Evolutionary conservation across 768 basidiomycete genomes (phyloP).

Genomic region (Tulasnella sp.): DNA sequence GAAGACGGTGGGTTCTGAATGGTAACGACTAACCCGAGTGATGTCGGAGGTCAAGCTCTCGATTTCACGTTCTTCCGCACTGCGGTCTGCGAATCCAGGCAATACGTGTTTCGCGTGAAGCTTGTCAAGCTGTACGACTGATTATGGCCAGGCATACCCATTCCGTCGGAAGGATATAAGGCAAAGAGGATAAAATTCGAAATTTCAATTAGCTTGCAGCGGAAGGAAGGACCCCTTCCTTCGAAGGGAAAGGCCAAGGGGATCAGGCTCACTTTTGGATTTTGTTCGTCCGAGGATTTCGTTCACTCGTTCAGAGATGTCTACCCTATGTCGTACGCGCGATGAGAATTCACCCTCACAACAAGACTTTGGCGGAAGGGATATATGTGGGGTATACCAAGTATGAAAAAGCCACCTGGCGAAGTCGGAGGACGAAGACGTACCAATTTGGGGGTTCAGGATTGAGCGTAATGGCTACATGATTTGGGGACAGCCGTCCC

Average conservation of each 20-base stretch:
- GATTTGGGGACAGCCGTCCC: constrained; percentile 9
- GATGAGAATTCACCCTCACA: constrained; percentile 17
- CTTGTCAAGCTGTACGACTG: constrained; percentile 85
- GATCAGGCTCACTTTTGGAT: constrained; percentile 58
- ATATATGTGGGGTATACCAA: no score
- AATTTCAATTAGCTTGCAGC: neutral
- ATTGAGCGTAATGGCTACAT: constrained; percentile 40
- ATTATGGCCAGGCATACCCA: neutral
- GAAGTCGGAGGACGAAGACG: constrained; percentile 19
- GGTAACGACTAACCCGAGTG: constrained; percentile 50
- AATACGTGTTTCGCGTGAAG: constrained; percentile 93
- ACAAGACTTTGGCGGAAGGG: constrained; percentile 9
- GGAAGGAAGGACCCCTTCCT: neutral
- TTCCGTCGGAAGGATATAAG: neutral
- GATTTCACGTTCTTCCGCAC: constrained; percentile 89
- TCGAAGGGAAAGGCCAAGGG: neutral
- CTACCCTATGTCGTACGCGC: constrained; percentile 45
- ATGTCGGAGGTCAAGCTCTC: constrained; percentile 75
- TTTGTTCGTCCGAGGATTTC: constrained; percentile 56
- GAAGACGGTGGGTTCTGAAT: neutral
- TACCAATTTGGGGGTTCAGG: constrained; percentile 81
- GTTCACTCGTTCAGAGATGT: constrained; percentile 82
- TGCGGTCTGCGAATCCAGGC: constrained; percentile 92
- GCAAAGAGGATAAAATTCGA: neutral
- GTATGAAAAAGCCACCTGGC: neutral